Evolutionary conservation across 805 yeast genomes (phyloP).

Genomic region (Teunomyces panamensis): DNA sequence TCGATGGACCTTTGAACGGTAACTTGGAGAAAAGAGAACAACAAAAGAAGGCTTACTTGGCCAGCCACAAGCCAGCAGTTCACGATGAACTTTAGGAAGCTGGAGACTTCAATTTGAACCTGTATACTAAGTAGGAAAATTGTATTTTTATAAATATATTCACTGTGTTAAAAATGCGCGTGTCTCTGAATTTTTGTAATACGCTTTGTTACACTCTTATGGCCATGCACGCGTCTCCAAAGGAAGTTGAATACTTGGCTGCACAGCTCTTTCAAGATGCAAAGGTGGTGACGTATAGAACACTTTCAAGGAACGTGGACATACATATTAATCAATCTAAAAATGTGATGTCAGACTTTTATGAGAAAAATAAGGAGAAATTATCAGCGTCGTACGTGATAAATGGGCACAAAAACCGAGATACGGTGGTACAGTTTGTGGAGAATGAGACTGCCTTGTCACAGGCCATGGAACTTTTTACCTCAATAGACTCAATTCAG

Average conservation of each 20-base stretch:
- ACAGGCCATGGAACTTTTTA: slow-evolving; percentile 25
- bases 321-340: slow-evolving; percentile 41
- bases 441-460: slow-evolving; percentile 22
- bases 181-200: not conserved
- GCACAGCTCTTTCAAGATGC: slow-evolving; percentile 20
- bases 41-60: slow-evolving; percentile 9
- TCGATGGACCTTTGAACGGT: slow-evolving; percentile 37
- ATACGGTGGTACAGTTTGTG: slow-evolving; percentile 18
- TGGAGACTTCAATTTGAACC: not conserved
- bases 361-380: slow-evolving; percentile 29
- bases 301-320: slow-evolving; percentile 38
- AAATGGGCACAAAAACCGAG: slow-evolving; percentile 27
- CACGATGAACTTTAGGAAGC: not conserved
- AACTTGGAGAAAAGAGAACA: slow-evolving; percentile 28
- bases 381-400: slow-evolving; percentile 42
- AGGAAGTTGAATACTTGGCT: slow-evolving; percentile 31
- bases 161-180: not conserved
- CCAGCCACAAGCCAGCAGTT: not conserved
- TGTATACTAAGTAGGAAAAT: not conserved
- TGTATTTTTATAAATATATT: not conserved
- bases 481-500: slow-evolving; percentile 29
- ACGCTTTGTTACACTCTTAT: slow-evolving; percentile 9
- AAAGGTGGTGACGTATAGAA: slow-evolving; percentile 38
- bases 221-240: slow-evolving; percentile 31
- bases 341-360: slow-evolving; percentile 35